phyloP scores from a whole-genome alignment of 441 rosid genomes.

The Erodium moschatum region DNA sequence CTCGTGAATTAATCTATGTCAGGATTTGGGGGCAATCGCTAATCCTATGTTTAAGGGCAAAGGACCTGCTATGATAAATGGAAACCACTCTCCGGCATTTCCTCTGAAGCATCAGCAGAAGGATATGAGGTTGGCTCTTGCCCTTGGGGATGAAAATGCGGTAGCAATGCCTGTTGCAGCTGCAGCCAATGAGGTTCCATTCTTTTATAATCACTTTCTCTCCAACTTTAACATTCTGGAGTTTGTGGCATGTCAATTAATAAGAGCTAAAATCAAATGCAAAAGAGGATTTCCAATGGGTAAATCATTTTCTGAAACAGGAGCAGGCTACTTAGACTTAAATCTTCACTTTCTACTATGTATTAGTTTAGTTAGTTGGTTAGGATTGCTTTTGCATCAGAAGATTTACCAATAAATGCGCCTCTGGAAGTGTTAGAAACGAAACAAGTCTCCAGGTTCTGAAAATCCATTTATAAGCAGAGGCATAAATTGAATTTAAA shows the following conservation, averaged over 20 bases:
- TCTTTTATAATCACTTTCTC: constrained; percentile 4
- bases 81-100: constrained; percentile 61
- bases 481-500: too few relatives aligned
- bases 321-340: too few relatives aligned
- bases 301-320: too few relatives aligned
- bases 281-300: too few relatives aligned
- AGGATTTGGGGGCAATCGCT: constrained; percentile 71
- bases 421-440: too few relatives aligned
- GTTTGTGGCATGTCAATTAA: neutral
- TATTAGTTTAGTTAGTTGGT: too few relatives aligned
- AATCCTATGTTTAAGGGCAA: constrained; percentile 80
- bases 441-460: too few relatives aligned
- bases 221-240: neutral
- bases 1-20: constrained; percentile 23
- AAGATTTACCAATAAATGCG: too few relatives aligned
- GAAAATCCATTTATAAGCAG: too few relatives aligned
- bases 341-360: too few relatives aligned
- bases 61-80: constrained; percentile 70
- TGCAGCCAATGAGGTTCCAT: constrained; percentile 69
- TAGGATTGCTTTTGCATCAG: too few relatives aligned
- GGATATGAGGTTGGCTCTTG: constrained; percentile 88
- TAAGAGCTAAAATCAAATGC: too few relatives aligned
- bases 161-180: constrained; percentile 90
- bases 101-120: constrained; percentile 94
- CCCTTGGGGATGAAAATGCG: constrained; percentile 87